Conservation (phyloP, 371 early-diverging fungal species). For the Mucor saturninus region DNA sequence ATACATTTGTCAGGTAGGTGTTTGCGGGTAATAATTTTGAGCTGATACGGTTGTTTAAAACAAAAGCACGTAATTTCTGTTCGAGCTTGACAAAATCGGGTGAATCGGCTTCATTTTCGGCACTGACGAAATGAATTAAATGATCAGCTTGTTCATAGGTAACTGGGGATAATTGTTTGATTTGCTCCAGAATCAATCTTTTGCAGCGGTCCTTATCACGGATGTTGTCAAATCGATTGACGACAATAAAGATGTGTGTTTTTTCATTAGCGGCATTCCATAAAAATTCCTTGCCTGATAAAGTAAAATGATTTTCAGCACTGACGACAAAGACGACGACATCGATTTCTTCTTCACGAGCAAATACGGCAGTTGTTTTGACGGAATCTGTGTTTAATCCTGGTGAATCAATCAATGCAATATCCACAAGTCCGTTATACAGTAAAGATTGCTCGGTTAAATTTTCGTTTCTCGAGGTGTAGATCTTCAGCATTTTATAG, state of each 20-base stretch:
- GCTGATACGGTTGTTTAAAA: slow-evolving; percentile 90
- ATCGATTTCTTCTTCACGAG: slow-evolving; percentile 97
- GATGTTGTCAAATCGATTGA: slow-evolving; percentile 96
- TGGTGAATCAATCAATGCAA: slow-evolving; percentile 96
- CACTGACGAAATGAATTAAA: slow-evolving; percentile 96
- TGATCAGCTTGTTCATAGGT: slow-evolving; percentile 91
- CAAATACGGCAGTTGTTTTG: slow-evolving; percentile 95
- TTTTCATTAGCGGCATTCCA: slow-evolving; percentile 96
- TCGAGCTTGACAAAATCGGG: slow-evolving; percentile 83
- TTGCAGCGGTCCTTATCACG: slow-evolving; percentile 92
- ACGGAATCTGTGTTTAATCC: slow-evolving; percentile 96
- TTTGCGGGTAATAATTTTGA: slow-evolving; percentile 95
- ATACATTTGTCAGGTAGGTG: slow-evolving; percentile 83
- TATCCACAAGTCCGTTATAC: slow-evolving; percentile 94
- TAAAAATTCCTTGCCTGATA: slow-evolving; percentile 95
- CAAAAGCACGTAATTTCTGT: slow-evolving; percentile 85
- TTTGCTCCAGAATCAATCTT: slow-evolving; percentile 91
- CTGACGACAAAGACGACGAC: slow-evolving; percentile 98
- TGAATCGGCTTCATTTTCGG: slow-evolving; percentile 61
- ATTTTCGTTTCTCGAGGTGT: slow-evolving; percentile 68
- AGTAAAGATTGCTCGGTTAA: slow-evolving; percentile 75
- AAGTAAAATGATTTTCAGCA: slow-evolving; percentile 98
- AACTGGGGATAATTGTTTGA: slow-evolving; percentile 88
- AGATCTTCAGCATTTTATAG: slow-evolving; percentile 88
- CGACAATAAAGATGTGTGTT: slow-evolving; percentile 96